Conservation (phyloP, 768 basidiomycete genomes). For the Nevesoporus exiguus region DNA sequence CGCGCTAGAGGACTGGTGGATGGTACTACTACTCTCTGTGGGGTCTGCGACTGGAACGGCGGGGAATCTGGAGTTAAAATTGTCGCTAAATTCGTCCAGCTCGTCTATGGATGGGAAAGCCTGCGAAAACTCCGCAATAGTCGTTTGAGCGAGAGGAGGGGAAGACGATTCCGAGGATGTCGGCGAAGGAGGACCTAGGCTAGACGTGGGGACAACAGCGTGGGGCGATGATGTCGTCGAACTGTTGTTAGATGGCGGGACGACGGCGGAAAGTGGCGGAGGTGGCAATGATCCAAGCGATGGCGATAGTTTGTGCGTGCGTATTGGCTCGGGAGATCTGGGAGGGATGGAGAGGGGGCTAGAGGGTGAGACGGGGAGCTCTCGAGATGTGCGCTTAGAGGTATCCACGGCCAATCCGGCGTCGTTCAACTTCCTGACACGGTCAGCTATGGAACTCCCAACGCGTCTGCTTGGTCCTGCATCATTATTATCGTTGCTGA, state of each 20-base stretch:
- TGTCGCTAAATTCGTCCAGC: constrained; percentile 59
- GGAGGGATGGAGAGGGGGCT: constrained; percentile 22
- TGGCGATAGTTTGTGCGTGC: constrained; percentile 40
- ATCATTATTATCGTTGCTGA: constrained; percentile 14
- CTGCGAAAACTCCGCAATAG: constrained; percentile 56
- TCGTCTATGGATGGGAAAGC: constrained; percentile 79
- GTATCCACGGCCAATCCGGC: constrained; percentile 63
- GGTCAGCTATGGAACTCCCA: constrained; percentile 77
- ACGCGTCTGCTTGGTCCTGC: constrained; percentile 41
- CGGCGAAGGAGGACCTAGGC: constrained; percentile 75
- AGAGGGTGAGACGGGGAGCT: constrained; percentile 40
- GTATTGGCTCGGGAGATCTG: constrained; percentile 30
- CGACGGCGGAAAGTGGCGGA: constrained; percentile 11
- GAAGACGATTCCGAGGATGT: constrained; percentile 67
- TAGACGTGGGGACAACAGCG: constrained; percentile 64
- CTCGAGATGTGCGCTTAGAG: constrained; percentile 57
- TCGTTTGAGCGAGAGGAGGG: constrained; percentile 40
- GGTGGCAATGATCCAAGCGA: constrained; percentile 29
- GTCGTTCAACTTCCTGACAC: constrained; percentile 70
- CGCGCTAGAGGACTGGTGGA: constrained; percentile 18
- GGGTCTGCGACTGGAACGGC: constrained; percentile 43
- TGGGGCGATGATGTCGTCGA: constrained; percentile 50
- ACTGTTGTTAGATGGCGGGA: constrained; percentile 25
- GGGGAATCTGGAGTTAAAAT: constrained; percentile 47
- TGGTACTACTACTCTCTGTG: constrained; percentile 32